Base-by-base conservation (phyloP, 1,139 yeast genomes). In the Saccharomyces hybrid region DNA sequence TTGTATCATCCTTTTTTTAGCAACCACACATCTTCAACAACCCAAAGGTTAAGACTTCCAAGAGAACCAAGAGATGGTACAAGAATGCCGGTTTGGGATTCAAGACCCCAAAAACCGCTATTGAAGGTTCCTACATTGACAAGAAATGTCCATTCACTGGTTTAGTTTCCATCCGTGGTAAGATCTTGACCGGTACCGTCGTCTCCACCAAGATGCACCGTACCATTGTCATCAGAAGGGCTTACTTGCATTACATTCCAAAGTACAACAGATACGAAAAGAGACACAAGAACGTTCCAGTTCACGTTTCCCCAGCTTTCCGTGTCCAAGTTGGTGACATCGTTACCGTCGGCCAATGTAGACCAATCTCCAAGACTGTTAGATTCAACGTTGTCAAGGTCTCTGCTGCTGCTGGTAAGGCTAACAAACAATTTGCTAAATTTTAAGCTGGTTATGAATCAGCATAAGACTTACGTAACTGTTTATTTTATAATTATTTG, bases 201-300 rank as follows among this genome's bases (percentile, higher is more conserved):
- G 97, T 93, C 69, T 93, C 99, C 74, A 91, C 99, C 86, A 95
- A 95, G 86, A 95, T 93, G 99, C 99, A 93, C 95, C 95, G 99
- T 86, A 95, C 99, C 75, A 87, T 95, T 81, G 87, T 95, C 78
- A 87, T 95, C 83, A 91, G 99, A 87, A 93, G 99, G 84, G 99
- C 93, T 77, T 95, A 95, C 95, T 89, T 95, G 79, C 99, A 95
- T 84, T 95, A 89, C 82, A 87, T 93, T 78, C 96, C 98, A 79
- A 93, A 95, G 88, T 93, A 93, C 85, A 93, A 91, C 96, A 91
- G 99, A 88, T 93, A 90, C 87, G 99, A 93, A 84, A 93, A 93
- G 89, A 91, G 99, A 84, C 99, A 93, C 89, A 95, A 93, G 95
- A 95, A 93, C 86, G 84, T 95, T 67, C 95, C 99, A 77, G 99